These are phyloP conservation scores for Claviceps sp. DNA, from an alignment of 2,329 filamentous ascomycete species.

Conservation along the genomic window DNA sequence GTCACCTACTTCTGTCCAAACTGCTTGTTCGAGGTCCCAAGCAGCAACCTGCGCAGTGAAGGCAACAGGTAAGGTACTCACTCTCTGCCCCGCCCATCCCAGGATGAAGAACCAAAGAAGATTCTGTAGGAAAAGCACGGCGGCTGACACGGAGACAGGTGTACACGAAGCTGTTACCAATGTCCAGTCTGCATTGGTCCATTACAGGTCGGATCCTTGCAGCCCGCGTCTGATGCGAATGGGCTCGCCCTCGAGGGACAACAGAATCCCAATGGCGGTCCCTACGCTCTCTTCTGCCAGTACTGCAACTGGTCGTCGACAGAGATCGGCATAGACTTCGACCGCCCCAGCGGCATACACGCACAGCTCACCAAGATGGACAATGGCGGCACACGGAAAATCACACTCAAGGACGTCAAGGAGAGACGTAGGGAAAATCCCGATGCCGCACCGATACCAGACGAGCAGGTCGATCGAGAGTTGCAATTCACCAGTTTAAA, in stretches of 20 bases:
- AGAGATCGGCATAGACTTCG: slow-evolving; percentile 82
- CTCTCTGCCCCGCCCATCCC: not conserved
- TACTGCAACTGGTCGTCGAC: slow-evolving; percentile 90
- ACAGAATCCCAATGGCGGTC: slow-evolving; percentile 25
- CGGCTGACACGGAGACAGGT: slow-evolving; percentile 36
- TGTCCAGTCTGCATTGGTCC: slow-evolving; percentile 81
- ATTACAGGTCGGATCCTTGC: slow-evolving; percentile 59
- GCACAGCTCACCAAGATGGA: slow-evolving; percentile 62
- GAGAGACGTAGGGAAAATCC: slow-evolving; percentile 36
- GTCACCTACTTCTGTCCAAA: slow-evolving; percentile 91
- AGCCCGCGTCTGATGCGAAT: slow-evolving; percentile 35
- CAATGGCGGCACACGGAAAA: slow-evolving; percentile 40
- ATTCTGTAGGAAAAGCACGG: not conserved
- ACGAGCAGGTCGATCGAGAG: slow-evolving; percentile 44
- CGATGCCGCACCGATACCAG: slow-evolving; percentile 23
- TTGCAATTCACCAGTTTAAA: slow-evolving; percentile 63
- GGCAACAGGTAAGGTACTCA: slow-evolving; percentile 59
- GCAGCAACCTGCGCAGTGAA: slow-evolving; percentile 81
- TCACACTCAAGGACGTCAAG: slow-evolving; percentile 37
- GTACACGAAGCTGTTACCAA: slow-evolving; percentile 88
- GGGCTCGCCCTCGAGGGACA: slow-evolving; percentile 29
- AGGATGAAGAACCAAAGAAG: not conserved
- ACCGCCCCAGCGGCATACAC: slow-evolving; percentile 76
- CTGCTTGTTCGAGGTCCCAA: slow-evolving; percentile 91
- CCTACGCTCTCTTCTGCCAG: slow-evolving; percentile 71